A percentile compares a stretch with the other conserved stretches of the same genome.
These are phyloP conservation scores for Flammula alnicola DNA, from an alignment of 1,284 basidiomycete species.

Conservation along the genomic window DNA sequence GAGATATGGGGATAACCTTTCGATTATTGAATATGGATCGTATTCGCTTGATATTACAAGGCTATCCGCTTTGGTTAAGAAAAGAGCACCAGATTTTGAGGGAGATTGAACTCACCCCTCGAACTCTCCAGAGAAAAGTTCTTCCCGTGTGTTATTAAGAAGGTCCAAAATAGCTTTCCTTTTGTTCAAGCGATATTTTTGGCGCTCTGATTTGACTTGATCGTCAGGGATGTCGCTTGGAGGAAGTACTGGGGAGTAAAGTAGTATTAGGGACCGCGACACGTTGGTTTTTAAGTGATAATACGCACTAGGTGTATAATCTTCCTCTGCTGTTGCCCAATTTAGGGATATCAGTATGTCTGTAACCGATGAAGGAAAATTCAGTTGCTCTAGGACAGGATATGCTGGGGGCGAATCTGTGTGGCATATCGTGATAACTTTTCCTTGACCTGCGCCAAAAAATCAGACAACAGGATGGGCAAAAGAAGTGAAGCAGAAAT, in stretches of 20 bases:
- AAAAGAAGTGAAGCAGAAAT: conserved; percentile 24
- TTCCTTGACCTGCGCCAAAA: conserved; percentile 65
- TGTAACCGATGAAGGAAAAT: conserved; percentile 70
- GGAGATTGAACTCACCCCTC: conserved; percentile 62
- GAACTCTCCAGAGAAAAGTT: conserved; percentile 87
- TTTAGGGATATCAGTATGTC: conserved; percentile 76
- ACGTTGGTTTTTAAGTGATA: conserved; percentile 9
- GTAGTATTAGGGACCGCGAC: conserved; percentile 4
- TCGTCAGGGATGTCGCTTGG: conserved; percentile 59
- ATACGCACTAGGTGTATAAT: conserved; percentile 67
- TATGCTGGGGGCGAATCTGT: conserved; percentile 94
- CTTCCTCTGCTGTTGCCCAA: conserved; percentile 89
- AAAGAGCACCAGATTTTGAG: background rate
- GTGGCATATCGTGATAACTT: conserved; percentile 86
- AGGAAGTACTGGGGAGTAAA: conserved; percentile 50
- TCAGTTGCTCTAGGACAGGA: conserved; percentile 86
- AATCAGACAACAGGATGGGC: conserved; percentile 13
- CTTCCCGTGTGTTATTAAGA: conserved; percentile 70
- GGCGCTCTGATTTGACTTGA: conserved; percentile 68
- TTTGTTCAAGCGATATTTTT: conserved; percentile 71
- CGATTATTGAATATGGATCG: conserved; percentile 84
- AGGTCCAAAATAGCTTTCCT: conserved; percentile 67
- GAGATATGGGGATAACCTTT: conserved; percentile 77
- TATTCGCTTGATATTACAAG: conserved; percentile 86
- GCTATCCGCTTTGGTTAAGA: conserved; percentile 42